Conservation (phyloP, 768 basidiomycete species). For the Phylloporus scabripes region DNA sequence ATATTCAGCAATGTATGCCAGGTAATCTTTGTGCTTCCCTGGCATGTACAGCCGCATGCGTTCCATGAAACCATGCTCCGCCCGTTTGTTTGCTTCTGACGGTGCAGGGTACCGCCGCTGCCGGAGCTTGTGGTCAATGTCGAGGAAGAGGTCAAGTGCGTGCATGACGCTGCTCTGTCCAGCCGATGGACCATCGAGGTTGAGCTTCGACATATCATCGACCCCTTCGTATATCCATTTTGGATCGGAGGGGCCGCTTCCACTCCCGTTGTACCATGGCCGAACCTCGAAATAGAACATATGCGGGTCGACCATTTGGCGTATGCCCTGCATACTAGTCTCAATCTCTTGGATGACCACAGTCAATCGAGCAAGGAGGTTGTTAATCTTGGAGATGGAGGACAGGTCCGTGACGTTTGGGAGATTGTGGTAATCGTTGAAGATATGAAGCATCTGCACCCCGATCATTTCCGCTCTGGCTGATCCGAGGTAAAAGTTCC, state of each 20-base stretch:
- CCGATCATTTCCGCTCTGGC: constrained; percentile 83
- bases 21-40: constrained; percentile 80
- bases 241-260: constrained; percentile 43
- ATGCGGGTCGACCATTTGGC: constrained; percentile 71
- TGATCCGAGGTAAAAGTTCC: constrained; percentile 80
- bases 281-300: constrained; percentile 86
- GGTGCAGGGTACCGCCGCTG: constrained; percentile 64
- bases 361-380: constrained; percentile 65
- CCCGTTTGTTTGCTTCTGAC: constrained; percentile 58
- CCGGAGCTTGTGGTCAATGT: constrained; percentile 82
- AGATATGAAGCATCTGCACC: constrained; percentile 77
- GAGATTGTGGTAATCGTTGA: constrained; percentile 80
- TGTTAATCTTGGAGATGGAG: constrained; percentile 60
- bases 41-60: constrained; percentile 97
- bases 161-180: constrained; percentile 93
- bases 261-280: constrained; percentile 89
- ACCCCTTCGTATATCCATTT: constrained; percentile 81
- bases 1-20: constrained; percentile 56
- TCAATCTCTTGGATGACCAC: constrained; percentile 69
- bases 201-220: constrained; percentile 48
- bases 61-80: constrained; percentile 79
- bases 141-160: constrained; percentile 78
- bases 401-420: constrained; percentile 60
- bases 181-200: constrained; percentile 84
- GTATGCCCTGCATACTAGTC: constrained; percentile 62